phyloP scores from a whole-genome alignment of 2,329 filamentous ascomycete species.

The Aspergillus ochraceus region DNA sequence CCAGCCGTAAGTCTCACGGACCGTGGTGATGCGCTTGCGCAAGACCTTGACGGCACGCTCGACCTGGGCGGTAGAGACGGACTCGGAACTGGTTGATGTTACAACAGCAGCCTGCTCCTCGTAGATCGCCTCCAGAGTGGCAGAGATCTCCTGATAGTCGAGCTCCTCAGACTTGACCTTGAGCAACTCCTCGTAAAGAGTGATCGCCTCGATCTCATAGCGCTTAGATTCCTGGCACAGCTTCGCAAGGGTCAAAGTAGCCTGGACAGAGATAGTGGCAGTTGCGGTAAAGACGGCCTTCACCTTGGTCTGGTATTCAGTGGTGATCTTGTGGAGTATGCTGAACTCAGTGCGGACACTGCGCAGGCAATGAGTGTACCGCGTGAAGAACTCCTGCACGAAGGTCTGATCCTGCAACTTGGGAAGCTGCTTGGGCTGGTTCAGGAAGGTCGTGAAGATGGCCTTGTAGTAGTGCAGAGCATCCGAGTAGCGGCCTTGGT shows the following conservation, averaged over 20 bases:
- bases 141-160: slow-evolving; percentile 35
- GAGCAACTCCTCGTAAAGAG: slow-evolving; percentile 40
- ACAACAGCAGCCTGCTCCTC: slow-evolving; percentile 36
- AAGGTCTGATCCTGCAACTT: slow-evolving; percentile 37
- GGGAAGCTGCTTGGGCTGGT: slow-evolving; percentile 31
- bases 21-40: slow-evolving; percentile 28
- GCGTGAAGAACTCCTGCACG: slow-evolving; percentile 32
- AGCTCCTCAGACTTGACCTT: slow-evolving; percentile 41
- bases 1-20: slow-evolving; percentile 38
- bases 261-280: slow-evolving; percentile 38
- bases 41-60: slow-evolving; percentile 32
- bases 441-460: slow-evolving; percentile 40
- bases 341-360: slow-evolving; percentile 31
- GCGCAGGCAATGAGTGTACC: slow-evolving; percentile 39
- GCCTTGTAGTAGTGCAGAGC: slow-evolving; percentile 35
- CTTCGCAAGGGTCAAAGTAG: slow-evolving; percentile 36
- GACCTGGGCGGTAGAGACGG: slow-evolving; percentile 29
- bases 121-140: slow-evolving; percentile 38
- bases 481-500: slow-evolving; percentile 39
- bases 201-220: slow-evolving; percentile 36
- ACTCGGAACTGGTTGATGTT: slow-evolving; percentile 21
- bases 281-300: slow-evolving; percentile 36
- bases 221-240: slow-evolving; percentile 41
- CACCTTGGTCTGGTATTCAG: slow-evolving; percentile 36
- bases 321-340: slow-evolving; percentile 34